Evolutionary conservation across 805 yeast genomes (phyloP).

Genomic region (Pichia insulana): DNA sequence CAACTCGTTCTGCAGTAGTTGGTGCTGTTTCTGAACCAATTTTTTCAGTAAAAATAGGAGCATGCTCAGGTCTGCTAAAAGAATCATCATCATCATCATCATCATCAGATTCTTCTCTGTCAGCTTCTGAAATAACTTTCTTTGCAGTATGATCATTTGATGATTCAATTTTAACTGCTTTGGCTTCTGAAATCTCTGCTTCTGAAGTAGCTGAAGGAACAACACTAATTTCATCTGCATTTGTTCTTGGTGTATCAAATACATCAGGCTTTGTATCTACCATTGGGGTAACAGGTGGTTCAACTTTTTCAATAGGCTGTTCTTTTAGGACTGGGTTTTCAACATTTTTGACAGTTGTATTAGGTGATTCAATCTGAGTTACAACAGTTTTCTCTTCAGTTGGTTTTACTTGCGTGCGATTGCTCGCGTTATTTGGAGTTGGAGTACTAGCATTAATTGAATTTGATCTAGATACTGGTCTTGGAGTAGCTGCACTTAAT

Average conservation of each 20-base stretch:
- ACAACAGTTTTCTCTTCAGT: no score
- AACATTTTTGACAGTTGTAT: no score
- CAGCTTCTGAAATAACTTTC: slow-evolving; percentile 1
- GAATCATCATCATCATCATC: slow-evolving; percentile 14
- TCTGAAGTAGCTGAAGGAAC: slow-evolving; percentile 7
- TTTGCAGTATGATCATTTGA: slow-evolving; percentile 1
- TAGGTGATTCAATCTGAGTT: no score
- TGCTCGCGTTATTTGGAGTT: slow-evolving; percentile 10
- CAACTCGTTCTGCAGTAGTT: slow-evolving; percentile 4
- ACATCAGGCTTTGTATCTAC: not conserved
- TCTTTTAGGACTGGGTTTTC: no score
- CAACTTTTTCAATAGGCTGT: not conserved
- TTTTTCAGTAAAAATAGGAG: slow-evolving; percentile 26
- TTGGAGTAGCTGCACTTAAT: slow-evolving; percentile 8
- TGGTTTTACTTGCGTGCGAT: slow-evolving; percentile 3
- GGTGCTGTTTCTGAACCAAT: slow-evolving; percentile 11
- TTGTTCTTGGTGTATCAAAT: not conserved
- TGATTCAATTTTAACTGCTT: slow-evolving; percentile 5
- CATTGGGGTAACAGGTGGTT: not conserved
- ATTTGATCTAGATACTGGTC: slow-evolving; percentile 4
- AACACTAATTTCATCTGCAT: not conserved
- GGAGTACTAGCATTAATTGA: slow-evolving; percentile 21
- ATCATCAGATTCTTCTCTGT: slow-evolving; percentile 5
- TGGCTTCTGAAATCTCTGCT: slow-evolving; percentile 8
- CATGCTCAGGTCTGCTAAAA: slow-evolving; percentile 15